A percentile compares a stretch with the other conserved stretches of the same genome.
Conservation (phyloP, 768 basidiomycete genomes). For the Trametes villosa region DNA sequence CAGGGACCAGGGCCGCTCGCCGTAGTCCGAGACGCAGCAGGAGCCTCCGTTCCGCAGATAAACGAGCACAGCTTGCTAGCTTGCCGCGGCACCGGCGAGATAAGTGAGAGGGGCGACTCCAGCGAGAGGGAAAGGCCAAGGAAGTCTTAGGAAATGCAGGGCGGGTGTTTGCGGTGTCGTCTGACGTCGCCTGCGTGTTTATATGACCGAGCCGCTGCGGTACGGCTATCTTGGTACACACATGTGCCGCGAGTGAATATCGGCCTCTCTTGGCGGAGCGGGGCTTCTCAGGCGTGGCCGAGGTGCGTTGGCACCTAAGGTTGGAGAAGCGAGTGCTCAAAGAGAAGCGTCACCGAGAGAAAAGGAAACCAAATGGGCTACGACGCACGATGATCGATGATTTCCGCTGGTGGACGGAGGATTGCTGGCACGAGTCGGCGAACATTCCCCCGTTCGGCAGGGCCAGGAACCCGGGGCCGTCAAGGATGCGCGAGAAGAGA, state of each 20-base stretch:
- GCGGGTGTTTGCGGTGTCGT: background rate
- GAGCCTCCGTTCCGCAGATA: background rate
- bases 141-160: background rate
- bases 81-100: background rate
- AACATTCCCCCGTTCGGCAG: background rate
- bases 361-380: background rate
- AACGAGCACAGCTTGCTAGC: background rate
- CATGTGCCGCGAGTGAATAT: background rate
- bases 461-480: conserved; percentile 3
- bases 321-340: background rate
- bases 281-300: no score
- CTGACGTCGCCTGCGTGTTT: background rate
- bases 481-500: background rate
- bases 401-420: background rate
- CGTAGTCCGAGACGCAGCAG: background rate
- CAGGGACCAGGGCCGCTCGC: background rate
- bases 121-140: background rate
- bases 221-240: background rate
- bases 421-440: background rate
- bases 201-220: background rate
- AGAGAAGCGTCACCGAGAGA: no score
- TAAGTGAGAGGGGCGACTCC: background rate
- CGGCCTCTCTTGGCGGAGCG: no score
- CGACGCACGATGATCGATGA: background rate
- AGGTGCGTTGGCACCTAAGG: conserved; percentile 36